A percentile compares a stretch with the other conserved stretches of the same genome.
These are phyloP conservation scores for Discostella stelligeroides DNA, from an alignment of 108 stramenopile genomes.

Conservation along the genomic window DNA sequence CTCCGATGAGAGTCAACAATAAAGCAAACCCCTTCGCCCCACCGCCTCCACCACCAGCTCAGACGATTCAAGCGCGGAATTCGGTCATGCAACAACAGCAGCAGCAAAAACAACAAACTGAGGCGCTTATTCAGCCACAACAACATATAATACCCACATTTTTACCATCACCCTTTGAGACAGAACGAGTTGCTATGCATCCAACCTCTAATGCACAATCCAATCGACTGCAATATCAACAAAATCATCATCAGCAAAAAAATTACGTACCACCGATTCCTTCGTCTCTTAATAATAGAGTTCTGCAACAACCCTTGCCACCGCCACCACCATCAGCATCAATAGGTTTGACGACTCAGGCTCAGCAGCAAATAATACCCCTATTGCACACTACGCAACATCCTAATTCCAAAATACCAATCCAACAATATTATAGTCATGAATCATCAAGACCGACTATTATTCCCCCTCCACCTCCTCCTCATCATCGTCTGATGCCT, in stretches of 20 bases:
- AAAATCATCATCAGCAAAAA: background rate
- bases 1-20: too few species aligned
- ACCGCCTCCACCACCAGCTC: background rate
- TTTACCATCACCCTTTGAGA: too few species aligned
- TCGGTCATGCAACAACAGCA: too few species aligned
- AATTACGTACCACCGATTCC: background rate
- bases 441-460: background rate
- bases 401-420: background rate
- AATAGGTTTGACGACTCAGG: background rate
- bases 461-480: background rate
- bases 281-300: background rate
- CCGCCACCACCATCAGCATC: background rate
- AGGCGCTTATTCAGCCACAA: too few species aligned
- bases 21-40: too few species aligned
- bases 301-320: constrained; percentile 1
- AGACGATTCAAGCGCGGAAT: too few species aligned
- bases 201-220: too few species aligned
- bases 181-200: too few species aligned
- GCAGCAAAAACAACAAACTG: too few species aligned
- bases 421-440: background rate
- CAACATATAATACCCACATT: too few species aligned
- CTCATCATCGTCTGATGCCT: constrained; percentile 8
- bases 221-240: too few species aligned
- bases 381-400: background rate
- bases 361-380: background rate